Percentiles rank a stretch among this genome's conserved stretches.
These are phyloP conservation scores for Xylariaceae sp. DNA, from an alignment of 2,329 filamentous ascomycete genomes.

Conservation along the genomic window DNA sequence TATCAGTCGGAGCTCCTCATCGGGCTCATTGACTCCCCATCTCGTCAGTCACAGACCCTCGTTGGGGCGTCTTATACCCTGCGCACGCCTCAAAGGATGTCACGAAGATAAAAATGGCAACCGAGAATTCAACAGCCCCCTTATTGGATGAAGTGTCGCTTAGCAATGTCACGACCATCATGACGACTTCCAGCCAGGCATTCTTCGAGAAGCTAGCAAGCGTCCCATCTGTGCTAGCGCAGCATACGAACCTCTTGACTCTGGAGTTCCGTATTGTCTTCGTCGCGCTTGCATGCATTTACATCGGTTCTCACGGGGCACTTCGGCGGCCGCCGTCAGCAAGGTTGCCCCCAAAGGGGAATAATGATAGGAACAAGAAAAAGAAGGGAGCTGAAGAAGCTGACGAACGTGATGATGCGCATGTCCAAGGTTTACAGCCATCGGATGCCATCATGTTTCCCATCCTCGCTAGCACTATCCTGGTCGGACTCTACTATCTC, in stretches of 20 bases:
- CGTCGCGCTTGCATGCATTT: conserved; percentile 77
- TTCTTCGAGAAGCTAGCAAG: conserved; percentile 29
- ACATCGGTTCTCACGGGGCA: conserved; percentile 77
- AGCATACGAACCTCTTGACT: conserved; percentile 38
- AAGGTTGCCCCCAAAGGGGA: conserved; percentile 47
- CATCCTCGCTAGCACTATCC: conserved; percentile 64
- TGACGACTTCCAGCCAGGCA: conserved; percentile 21
- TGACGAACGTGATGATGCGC: conserved; percentile 49
- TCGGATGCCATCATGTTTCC: conserved; percentile 83
- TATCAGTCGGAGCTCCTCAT: background rate
- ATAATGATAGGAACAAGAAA: conserved; percentile 34
- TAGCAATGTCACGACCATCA: conserved; percentile 19
- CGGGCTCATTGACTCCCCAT: background rate
- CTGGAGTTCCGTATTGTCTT: conserved; percentile 48
- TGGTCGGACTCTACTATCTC: conserved; percentile 76
- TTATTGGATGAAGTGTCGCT: conserved; percentile 23
- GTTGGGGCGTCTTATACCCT: background rate
- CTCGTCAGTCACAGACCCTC: background rate
- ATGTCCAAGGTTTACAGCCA: conserved; percentile 59
- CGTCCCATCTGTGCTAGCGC: conserved; percentile 27
- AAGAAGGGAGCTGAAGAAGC: conserved; percentile 48
- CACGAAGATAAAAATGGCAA: conserved; percentile 22
- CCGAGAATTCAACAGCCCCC: conserved; percentile 23
- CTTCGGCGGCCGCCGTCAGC: conserved; percentile 79
- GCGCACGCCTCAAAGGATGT: background rate